A percentile compares a stretch with the other conserved stretches of the same genome.
These are phyloP conservation scores for Nitzschia sp. DNA, from an alignment of 108 stramenopile genomes.

Conservation along the genomic window DNA sequence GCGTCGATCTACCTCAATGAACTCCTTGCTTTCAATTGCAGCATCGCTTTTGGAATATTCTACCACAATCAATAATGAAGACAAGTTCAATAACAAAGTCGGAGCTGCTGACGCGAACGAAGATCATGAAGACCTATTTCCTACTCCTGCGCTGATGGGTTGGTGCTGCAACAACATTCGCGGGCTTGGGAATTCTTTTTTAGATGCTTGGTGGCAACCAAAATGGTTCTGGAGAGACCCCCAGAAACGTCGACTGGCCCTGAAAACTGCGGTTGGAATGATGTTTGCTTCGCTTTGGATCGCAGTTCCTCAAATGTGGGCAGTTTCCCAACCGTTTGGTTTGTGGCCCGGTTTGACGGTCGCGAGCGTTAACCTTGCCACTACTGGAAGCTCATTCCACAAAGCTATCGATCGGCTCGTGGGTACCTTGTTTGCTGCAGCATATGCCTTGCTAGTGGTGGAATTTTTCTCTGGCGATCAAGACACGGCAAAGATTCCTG, in stretches of 20 bases:
- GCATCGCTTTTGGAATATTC: slow-evolving; percentile 3
- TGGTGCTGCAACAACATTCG: background rate
- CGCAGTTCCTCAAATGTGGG: slow-evolving; percentile 39
- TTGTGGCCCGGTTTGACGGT: slow-evolving; percentile 56
- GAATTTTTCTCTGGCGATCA: slow-evolving; percentile 37
- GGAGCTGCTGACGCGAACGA: background rate
- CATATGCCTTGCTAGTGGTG: slow-evolving; percentile 36
- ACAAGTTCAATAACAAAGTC: background rate
- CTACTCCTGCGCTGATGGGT: background rate
- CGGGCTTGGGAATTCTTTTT: background rate
- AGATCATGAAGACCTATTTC: background rate
- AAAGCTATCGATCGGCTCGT: slow-evolving; percentile 52
- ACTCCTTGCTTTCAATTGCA: slow-evolving; percentile 30
- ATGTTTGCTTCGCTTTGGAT: slow-evolving; percentile 46
- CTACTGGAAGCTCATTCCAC: slow-evolving; percentile 35
- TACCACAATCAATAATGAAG: background rate
- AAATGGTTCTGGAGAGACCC: slow-evolving; percentile 40
- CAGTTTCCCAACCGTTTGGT: slow-evolving; percentile 34
- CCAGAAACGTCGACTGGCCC: slow-evolving; percentile 33
- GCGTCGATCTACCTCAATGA: slow-evolving; percentile 24
- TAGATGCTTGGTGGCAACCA: slow-evolving; percentile 4
- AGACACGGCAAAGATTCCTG: slow-evolving; percentile 23
- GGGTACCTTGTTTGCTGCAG: slow-evolving; percentile 50
- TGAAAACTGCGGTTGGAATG: slow-evolving; percentile 53
- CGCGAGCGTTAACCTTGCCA: slow-evolving; percentile 45